A percentile compares a stretch with the other conserved stretches of the same genome.
Conservation (phyloP, 345 rosid genomes). For the Ceriops decandra region DNA sequence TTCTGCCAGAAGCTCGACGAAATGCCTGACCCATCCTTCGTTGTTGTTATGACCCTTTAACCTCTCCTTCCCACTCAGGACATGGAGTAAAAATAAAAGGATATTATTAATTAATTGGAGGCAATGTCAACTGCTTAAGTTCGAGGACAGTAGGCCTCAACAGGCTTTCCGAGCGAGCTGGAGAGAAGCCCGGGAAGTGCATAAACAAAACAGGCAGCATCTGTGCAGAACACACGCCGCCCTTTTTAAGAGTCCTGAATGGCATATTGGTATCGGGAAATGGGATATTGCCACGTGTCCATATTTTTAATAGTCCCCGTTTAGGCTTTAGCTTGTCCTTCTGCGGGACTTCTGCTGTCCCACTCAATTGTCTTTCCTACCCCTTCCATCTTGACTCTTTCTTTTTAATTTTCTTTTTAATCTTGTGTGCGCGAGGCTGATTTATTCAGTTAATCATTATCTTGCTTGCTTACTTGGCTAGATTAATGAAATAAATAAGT, state of each 20-base stretch:
- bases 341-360: no score
- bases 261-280: background rate
- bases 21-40: slow-evolving; percentile 84
- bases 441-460: no score
- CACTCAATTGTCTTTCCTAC: no score
- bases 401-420: no score
- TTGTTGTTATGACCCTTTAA: background rate
- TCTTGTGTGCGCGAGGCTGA: no score
- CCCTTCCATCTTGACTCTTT: no score
- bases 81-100: background rate
- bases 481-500: no score
- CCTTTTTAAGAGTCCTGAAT: no score
- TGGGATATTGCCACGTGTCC: slow-evolving; percentile 1
- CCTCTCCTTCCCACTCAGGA: background rate
- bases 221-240: background rate
- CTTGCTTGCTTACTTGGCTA: no score
- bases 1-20: slow-evolving; percentile 92
- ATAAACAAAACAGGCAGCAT: background rate
- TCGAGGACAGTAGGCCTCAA: no score
- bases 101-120: background rate
- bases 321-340: background rate
- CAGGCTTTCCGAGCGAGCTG: background rate
- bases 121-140: background rate
- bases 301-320: background rate
- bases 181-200: no score